phyloP scores from a whole-genome alignment of 2,329 filamentous ascomycete genomes.

The Diplodia corticola region DNA sequence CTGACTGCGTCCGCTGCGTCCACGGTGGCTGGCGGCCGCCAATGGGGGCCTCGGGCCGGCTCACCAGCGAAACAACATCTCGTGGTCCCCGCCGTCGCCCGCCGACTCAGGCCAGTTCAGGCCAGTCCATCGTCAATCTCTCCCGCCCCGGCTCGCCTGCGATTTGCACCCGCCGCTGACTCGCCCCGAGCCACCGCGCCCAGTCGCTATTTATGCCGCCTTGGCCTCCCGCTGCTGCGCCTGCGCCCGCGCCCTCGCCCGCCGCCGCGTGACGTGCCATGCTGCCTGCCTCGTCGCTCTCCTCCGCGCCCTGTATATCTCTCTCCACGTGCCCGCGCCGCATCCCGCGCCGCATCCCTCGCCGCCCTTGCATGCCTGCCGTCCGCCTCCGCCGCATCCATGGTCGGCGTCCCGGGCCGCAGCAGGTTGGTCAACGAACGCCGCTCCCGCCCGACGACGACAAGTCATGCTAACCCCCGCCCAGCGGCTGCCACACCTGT shows the following conservation, averaged over 20 bases:
- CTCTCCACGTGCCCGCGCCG: neutral
- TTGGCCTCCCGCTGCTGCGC: neutral
- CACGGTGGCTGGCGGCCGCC: neutral
- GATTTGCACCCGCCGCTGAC: conserved; percentile 1
- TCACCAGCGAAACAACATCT: neutral
- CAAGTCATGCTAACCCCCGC: neutral
- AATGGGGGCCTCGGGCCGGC: neutral
- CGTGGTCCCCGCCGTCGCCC: neutral
- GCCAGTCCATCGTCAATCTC: neutral
- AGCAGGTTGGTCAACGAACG: conserved; percentile 7
- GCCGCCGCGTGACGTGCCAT: neutral
- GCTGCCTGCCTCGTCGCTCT: neutral
- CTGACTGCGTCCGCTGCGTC: no score
- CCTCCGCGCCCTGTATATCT: conserved; percentile 2
- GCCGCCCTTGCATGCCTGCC: conserved; percentile 1
- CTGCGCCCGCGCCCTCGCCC: neutral
- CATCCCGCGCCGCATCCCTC: neutral
- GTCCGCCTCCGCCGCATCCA: neutral
- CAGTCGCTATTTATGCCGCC: conserved; percentile 14
- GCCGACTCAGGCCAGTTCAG: neutral
- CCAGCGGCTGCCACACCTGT: conserved; percentile 24
- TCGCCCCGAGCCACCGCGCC: neutral
- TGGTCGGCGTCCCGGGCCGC: conserved; percentile 22
- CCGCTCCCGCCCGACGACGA: neutral
- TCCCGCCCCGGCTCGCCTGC: neutral